Conservation (phyloP, 1,284 basidiomycete species). For the Testicularia cyperi region DNA sequence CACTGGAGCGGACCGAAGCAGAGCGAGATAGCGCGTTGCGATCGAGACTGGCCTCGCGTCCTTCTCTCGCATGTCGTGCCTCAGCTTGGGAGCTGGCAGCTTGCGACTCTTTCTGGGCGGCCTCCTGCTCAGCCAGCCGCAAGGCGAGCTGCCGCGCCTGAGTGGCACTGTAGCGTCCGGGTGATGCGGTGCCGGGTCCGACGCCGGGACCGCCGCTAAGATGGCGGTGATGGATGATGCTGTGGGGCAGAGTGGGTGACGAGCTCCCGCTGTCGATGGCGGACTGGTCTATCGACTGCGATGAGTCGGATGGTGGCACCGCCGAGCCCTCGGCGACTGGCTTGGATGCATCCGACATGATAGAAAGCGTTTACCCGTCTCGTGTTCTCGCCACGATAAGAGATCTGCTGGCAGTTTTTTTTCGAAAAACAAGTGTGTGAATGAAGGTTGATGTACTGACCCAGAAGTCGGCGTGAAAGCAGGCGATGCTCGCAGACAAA, state of each 20-base stretch:
- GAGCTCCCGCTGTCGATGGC: slow-evolving; percentile 25
- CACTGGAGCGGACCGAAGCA: slow-evolving; percentile 11
- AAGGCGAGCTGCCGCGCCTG: slow-evolving; percentile 30
- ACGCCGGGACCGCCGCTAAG: slow-evolving; percentile 62
- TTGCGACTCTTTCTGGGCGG: too few relatives aligned
- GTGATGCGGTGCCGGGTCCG: slow-evolving; percentile 33
- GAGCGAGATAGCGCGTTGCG: slow-evolving; percentile 25
- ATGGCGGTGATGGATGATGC: slow-evolving; percentile 69
- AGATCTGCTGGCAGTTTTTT: too few relatives aligned
- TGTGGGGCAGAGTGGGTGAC: slow-evolving; percentile 21
- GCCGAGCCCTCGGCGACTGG: too few relatives aligned
- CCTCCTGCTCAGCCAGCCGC: slow-evolving; percentile 24
- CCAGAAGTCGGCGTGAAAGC: too few relatives aligned
- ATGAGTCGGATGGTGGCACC: too few relatives aligned
- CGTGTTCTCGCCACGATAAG: too few relatives aligned
- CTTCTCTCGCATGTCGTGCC: too few relatives aligned
- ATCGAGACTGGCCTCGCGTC: neutral
- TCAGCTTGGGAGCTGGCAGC: neutral
- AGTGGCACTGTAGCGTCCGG: slow-evolving; percentile 26
- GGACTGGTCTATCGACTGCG: slow-evolving; percentile 1
- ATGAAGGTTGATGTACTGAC: too few relatives aligned
- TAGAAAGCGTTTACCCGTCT: too few relatives aligned
- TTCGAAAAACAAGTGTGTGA: too few relatives aligned
- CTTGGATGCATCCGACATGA: too few relatives aligned
- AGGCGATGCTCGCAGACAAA: too few relatives aligned